Percentiles rank a stretch among this genome's conserved stretches.
These are phyloP conservation scores for Alnus glutinosa DNA, from an alignment of 306 rosid species.

Conservation along the genomic window DNA sequence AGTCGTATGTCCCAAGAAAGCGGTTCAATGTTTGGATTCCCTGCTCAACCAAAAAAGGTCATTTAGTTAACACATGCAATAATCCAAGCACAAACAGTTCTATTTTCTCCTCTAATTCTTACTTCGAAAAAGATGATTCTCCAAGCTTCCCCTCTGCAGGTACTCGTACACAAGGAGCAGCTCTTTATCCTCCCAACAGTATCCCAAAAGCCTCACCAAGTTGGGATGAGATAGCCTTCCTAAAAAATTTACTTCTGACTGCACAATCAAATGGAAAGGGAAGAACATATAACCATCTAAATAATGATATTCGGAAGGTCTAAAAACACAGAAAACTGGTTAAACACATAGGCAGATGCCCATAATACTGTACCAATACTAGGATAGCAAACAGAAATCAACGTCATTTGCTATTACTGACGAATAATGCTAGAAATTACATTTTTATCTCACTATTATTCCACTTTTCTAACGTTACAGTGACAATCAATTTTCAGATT, in stretches of 20 bases:
- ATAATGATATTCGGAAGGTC: background rate
- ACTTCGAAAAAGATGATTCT: conserved; percentile 89
- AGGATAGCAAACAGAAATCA: background rate
- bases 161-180: conserved; percentile 91
- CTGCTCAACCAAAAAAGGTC: conserved; percentile 35
- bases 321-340: background rate
- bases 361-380: background rate
- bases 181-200: conserved; percentile 63
- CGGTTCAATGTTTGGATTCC: conserved; percentile 36
- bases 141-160: conserved; percentile 88
- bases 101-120: conserved; percentile 29
- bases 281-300: background rate
- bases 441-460: too few species aligned
- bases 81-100: conserved; percentile 2
- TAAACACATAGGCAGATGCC: background rate
- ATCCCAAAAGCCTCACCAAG: conserved; percentile 79
- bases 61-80: background rate
- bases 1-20: too few species aligned
- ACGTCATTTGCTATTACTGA: background rate
- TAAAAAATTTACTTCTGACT: conserved; percentile 39
- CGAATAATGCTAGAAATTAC: too few species aligned
- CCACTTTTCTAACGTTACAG: too few species aligned
- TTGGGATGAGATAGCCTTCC: conserved; percentile 86
- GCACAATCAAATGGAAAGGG: conserved; percentile 13
- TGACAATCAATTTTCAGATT: too few species aligned